Conservation (phyloP, 352 stramenopile species). For the Phytophthora litchii region DNA sequence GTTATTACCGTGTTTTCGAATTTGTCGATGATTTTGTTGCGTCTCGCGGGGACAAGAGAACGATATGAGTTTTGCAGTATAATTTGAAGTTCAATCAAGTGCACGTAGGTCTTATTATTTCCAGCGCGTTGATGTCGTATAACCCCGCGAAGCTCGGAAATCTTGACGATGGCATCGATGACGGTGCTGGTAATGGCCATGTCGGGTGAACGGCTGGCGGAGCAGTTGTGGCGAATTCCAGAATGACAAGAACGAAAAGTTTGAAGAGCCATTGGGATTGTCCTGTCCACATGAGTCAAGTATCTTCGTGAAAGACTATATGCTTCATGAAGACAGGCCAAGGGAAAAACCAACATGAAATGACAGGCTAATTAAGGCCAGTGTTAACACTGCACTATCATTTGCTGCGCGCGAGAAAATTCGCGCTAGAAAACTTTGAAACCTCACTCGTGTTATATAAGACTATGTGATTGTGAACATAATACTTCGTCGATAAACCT, state of each 20-base stretch:
- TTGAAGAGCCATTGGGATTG: background rate
- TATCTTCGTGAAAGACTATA: background rate
- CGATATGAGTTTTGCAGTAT: constrained; percentile 9
- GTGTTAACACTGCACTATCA: no score
- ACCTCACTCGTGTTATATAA: no score
- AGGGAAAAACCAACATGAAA: no score
- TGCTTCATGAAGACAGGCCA: no score
- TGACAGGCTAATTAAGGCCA: no score
- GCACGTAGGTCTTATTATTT: constrained; percentile 6
- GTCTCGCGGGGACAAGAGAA: background rate
- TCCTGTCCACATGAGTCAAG: background rate
- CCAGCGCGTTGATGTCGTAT: constrained; percentile 8
- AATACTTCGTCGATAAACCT: no score
- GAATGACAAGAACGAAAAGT: background rate
- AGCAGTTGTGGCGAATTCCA: background rate
- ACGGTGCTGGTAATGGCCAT: constrained; percentile 3
- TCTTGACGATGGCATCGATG: constrained; percentile 9
- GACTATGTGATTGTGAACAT: no score
- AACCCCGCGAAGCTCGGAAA: constrained; percentile 15
- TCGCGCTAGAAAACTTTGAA: no score
- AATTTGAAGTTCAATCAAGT: constrained; percentile 6
- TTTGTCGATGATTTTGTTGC: constrained; percentile 1
- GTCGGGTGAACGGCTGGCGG: background rate
- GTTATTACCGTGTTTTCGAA: constrained; percentile 1
- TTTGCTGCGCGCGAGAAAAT: no score